phyloP scores from a whole-genome alignment of 371 early-diverging fungal genomes.

The Mucor indicus region DNA sequence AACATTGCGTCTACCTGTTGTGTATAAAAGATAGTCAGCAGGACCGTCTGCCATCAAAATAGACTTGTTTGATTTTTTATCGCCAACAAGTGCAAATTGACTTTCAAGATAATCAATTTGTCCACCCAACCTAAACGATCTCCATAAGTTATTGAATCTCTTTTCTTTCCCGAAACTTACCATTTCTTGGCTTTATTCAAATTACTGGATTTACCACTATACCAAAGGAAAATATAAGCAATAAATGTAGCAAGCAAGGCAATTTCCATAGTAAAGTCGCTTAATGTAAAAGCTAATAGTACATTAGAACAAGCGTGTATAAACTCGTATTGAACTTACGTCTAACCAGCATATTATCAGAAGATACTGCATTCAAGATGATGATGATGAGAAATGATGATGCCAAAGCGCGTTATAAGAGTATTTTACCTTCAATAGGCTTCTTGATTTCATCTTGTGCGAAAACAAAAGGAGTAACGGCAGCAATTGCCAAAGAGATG shows the following conservation, averaged over 20 bases:
- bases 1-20: conserved; percentile 69
- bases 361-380: background rate
- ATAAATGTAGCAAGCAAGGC: conserved; percentile 16
- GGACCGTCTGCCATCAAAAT: conserved; percentile 70
- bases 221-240: conserved; percentile 25
- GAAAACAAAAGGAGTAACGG: background rate
- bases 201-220: conserved; percentile 31
- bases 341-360: conserved; percentile 11
- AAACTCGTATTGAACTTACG: background rate
- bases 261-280: conserved; percentile 35
- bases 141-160: background rate
- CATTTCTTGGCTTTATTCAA: conserved; percentile 32
- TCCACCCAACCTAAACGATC: conserved; percentile 33
- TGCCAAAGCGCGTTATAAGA: too few species aligned
- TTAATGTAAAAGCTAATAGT: conserved; percentile 19
- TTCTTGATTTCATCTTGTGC: background rate
- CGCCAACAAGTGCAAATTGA: conserved; percentile 71
- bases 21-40: conserved; percentile 66
- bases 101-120: conserved; percentile 29
- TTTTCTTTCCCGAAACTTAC: conserved; percentile 12
- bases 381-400: background rate
- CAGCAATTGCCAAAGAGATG: background rate
- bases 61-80: conserved; percentile 38
- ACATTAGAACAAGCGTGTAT: too few species aligned
- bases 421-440: conserved; percentile 8